Evolutionary conservation across 163 green algal species (phyloP).

Genomic region (Scenedesmus sp.): DNA sequence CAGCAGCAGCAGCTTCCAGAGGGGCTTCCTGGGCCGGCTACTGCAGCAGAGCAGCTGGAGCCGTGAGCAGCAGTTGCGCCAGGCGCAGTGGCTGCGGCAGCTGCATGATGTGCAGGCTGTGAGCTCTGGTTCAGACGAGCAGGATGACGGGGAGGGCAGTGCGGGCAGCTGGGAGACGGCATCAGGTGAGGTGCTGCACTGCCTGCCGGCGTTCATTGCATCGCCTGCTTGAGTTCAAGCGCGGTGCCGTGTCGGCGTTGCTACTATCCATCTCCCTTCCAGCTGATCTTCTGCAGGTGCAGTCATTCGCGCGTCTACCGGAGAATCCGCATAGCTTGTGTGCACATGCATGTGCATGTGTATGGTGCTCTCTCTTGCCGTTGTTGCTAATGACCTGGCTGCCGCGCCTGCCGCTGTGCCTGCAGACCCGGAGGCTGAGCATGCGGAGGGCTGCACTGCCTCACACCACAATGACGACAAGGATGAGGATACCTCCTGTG

Average conservation of each 20-base stretch:
- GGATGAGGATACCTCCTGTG: too few species aligned
- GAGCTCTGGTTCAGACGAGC: background rate
- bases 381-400: background rate
- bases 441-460: background rate
- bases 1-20: background rate
- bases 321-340: background rate
- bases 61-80: background rate
- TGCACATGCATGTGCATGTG: background rate
- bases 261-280: too few species aligned
- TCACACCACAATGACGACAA: background rate
- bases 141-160: background rate
- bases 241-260: too few species aligned
- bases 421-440: background rate
- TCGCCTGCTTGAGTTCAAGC: too few species aligned
- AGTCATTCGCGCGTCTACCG: too few species aligned
- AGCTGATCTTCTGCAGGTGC: too few species aligned
- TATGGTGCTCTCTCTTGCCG: background rate
- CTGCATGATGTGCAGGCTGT: background rate
- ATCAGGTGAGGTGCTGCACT: background rate
- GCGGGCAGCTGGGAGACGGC: slow-evolving; percentile 26
- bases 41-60: background rate
- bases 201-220: background rate
- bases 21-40: background rate
- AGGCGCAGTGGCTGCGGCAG: background rate
- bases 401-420: background rate